Evolutionary conservation across 257 asterid genomes (phyloP), one percentile per base, ranked within the genome.

Genomic region (Avicennia marina): DNA sequence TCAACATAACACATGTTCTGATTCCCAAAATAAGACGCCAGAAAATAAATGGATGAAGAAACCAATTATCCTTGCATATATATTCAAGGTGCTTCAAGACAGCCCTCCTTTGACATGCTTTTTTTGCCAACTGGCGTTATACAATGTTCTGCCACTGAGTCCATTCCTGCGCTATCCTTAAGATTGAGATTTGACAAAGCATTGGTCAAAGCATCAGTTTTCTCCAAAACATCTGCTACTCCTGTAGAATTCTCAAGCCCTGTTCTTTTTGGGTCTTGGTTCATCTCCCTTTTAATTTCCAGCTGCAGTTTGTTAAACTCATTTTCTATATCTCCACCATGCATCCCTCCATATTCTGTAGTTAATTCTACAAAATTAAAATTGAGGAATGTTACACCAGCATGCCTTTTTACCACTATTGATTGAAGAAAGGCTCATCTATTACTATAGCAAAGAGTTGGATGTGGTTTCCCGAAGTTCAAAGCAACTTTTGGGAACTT

Each of bases 251-350:
- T 16, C 38, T 61, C 61, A 18, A 36, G 33, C 6, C 44, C 68
- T 17, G 11, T 27, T 50, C 29, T 29, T 2, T 17, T 36, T 45
- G 78, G 70, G 25, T 32, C 68, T 53, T 63, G 59, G 15, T 41
- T 53, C 33, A 45, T 50, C 53, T 58, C 82, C 26, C 63, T 58
- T 42, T 29, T 49, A 20, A 83, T 57, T 50, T 81, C 87, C 56
- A 63, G 63, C 79, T 81, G 84, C 68, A 86, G 80, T 54, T 71
- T 42, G 48, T 58, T 67, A 29, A 86, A 73, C 75, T 89, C 97
- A 54, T 74, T 82, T 75, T 83, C 95, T 21, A 86, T 33, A 59
- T 80, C 95, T 63, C 81, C 93, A 49, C 86, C 97, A 39, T 72
- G 76, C 40, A 67, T 60, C 42, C 62, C 81, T 43, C 68, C 67